phyloP scores from a whole-genome alignment of 768 basidiomycete genomes.

The Mycena maculata region DNA sequence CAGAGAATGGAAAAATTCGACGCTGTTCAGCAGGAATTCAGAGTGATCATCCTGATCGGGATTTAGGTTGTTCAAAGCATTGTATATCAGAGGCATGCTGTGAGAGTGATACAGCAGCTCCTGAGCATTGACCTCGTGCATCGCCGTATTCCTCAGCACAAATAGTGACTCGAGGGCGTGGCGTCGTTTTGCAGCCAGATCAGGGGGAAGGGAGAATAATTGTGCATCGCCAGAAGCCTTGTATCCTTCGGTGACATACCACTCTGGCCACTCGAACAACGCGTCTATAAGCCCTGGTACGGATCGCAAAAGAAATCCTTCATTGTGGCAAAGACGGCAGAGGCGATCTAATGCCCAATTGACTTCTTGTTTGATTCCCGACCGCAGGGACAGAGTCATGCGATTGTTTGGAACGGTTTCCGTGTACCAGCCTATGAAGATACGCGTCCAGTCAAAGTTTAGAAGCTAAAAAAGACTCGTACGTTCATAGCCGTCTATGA shows the following conservation, averaged over 20 bases:
- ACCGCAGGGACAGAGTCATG: conserved; percentile 90
- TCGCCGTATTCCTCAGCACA: conserved; percentile 86
- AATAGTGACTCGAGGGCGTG: conserved; percentile 90
- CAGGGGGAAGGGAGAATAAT: conserved; percentile 65
- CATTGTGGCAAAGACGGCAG: conserved; percentile 82
- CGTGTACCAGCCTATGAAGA: conserved; percentile 82
- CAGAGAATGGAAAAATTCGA: conserved; percentile 78
- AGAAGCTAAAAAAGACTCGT: conserved; percentile 39
- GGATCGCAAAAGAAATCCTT: conserved; percentile 75
- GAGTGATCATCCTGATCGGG: conserved; percentile 71
- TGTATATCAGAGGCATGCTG: conserved; percentile 74
- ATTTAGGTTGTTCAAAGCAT: conserved; percentile 71
- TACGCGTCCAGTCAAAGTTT: conserved; percentile 22
- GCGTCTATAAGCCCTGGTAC: conserved; percentile 87
- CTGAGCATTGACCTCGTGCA: conserved; percentile 72
- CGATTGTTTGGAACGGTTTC: conserved; percentile 83
- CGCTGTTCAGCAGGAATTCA: conserved; percentile 77
- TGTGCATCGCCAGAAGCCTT: conserved; percentile 54
- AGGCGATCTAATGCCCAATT: conserved; percentile 92
- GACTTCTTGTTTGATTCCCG: conserved; percentile 84
- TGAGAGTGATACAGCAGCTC: conserved; percentile 70
- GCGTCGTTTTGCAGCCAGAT: conserved; percentile 65
- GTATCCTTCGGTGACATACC: conserved; percentile 77
- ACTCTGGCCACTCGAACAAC: conserved; percentile 89
- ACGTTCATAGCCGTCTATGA: conserved; percentile 86